phyloP scores from a whole-genome alignment of 2,329 filamentous ascomycete genomes.

The Cladorrhinum sp. region DNA sequence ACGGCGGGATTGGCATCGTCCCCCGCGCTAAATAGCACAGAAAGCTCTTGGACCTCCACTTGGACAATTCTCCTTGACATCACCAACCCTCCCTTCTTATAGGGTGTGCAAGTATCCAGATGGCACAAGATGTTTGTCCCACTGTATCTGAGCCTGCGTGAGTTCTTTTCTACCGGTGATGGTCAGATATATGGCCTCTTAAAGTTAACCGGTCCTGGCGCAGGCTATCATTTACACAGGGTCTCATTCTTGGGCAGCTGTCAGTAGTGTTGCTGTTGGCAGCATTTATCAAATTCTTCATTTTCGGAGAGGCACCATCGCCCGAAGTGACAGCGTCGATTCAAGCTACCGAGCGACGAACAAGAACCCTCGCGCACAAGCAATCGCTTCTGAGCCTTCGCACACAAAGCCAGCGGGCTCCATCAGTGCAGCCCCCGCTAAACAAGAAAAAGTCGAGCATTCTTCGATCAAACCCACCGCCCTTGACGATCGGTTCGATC shows the following conservation, averaged over 20 bases:
- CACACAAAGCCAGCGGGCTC: constrained; percentile 39
- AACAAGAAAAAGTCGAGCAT: constrained; percentile 70
- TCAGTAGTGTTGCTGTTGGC: constrained; percentile 88
- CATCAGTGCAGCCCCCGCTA: constrained; percentile 36
- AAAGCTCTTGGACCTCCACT: too few species aligned
- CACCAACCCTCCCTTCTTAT: too few species aligned
- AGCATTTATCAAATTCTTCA: constrained; percentile 99
- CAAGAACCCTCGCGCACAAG: constrained; percentile 66
- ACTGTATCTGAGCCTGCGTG: constrained; percentile 45
- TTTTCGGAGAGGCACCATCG: constrained; percentile 75
- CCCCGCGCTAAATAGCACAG: too few species aligned
- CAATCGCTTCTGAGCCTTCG: constrained; percentile 66
- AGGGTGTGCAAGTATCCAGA: too few species aligned
- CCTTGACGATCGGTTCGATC: constrained; percentile 88
- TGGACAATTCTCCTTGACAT: too few species aligned
- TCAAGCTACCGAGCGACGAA: constrained; percentile 69
- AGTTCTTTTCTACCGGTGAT: constrained; percentile 26
- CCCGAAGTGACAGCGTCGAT: constrained; percentile 75
- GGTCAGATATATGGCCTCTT: not conserved
- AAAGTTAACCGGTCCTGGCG: constrained; percentile 1
- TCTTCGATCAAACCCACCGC: constrained; percentile 63
- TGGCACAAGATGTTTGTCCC: constrained; percentile 44
- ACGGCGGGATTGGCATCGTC: too few species aligned
- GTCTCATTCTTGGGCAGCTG: constrained; percentile 87
- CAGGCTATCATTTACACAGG: constrained; percentile 88